Evolutionary conservation across 2,329 filamentous ascomycete genomes (phyloP), one percentile per base, ranked within the genome.

Genomic region (Trichophyton schoenleinii): DNA sequence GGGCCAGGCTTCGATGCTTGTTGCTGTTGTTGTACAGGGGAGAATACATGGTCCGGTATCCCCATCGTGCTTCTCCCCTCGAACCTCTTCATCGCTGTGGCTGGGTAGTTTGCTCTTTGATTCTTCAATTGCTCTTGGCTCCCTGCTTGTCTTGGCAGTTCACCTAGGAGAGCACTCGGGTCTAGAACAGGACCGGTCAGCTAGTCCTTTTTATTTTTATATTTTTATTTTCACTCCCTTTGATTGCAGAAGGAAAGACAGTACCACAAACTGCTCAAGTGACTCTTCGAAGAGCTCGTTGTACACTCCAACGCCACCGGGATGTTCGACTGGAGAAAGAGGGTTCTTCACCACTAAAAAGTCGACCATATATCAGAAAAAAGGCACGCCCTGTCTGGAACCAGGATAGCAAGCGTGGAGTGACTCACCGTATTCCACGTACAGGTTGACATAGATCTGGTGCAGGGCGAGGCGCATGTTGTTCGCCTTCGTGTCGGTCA

Each of bases 391-490:
- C 53, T 57, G 3, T 13, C 28, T 20, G 28, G 18, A 44, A 36
- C 13, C 59, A 41, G 31, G 36, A n/a, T 38, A 25, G 22, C 11
- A 38, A 38, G 34, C 34, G 3, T 38, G 22, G 22, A 36, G 38
- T 49, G 46, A 68, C 68, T 15, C 74, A 90, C 88, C 87, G 70
- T 94, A 99, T 78, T 99, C 94, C 18, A 99, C 92, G 78, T 94
- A 99, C 25, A 97, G 83, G 73, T 95, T 97, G 62, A 96, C 95
- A 74, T 96, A 99, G 65, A 99, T 96, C 80, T 99, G 94, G 73
- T 99, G 91, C 70, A 99, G 77, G 22, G 95, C 92, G 68, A 95
- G 90, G 52, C 91, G 84, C 84, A 99, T 92, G 75, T 91, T 96
- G 67, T 88, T 83, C 62, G 89, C 88, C 67, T 85, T 87, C 42